Base-by-base conservation (phyloP, 148 eudicot species). In the Mesembryanthemum crystallinum region DNA sequence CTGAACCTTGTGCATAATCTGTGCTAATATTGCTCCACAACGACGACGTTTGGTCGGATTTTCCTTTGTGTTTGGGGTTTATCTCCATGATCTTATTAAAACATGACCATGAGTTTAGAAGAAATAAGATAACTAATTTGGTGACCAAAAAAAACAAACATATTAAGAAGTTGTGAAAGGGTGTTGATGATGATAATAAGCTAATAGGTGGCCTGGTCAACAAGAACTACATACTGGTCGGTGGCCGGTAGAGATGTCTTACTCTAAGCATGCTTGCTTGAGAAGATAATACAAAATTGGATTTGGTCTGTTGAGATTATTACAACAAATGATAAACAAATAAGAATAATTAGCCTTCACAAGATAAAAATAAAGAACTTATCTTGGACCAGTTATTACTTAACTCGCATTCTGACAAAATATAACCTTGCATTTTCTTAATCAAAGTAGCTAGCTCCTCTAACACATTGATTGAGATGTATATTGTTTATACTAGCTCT, bases 191-290 rank as follows among this genome's bases (percentile, higher is more conserved):
- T 35, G 6, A 35, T 35, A 35, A 35, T 35, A 35, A 35, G 39
- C 39, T 10, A 11, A 11, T 5, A 21, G 61, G 61, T 21, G 18
- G 66, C 24, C 8, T 9, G 37, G 66, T 62, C 66, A 62, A 62
- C 66, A 9, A 62, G 20, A n/a, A 30, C 33, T 28, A 30, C n/a
- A n/a, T n/a, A n/a, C 33, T 62, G 33, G 66, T 28, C 66, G 37
- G 33, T 62, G 66, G 66, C 66, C 66, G 66, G 66, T 62, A 62
- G 66, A 62, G 66, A 28, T 62, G 66, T 62, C 66, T 17, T 62
- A 30, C 27, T 62, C 66, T 29, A 28, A 62, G 35, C 37, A 62
- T 11, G 66, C 35, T 62, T 62, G 37, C 66, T 62, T 62, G 5
- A n/a, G 20, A 28, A 62, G 33, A 62, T 62, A 62, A 62, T 30